A percentile compares a stretch with the other conserved stretches of the same genome.
Evolutionary conservation across 805 yeast genomes (phyloP).

Genomic region (Wickerhamomyces bovis): DNA sequence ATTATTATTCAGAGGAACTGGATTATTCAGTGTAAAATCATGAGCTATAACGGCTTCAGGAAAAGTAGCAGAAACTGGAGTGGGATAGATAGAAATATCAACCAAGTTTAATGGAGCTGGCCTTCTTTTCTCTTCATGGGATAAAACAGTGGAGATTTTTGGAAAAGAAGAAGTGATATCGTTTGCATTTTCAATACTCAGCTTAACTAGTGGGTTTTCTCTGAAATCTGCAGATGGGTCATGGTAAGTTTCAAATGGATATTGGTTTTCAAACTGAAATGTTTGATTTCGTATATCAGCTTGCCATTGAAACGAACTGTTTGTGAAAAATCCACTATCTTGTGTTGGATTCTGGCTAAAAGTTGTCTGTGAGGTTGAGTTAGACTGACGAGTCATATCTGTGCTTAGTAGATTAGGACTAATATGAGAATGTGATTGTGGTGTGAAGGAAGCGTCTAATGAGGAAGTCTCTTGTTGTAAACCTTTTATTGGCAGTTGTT

Average conservation of each 20-base stretch:
- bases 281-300: not conserved
- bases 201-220: not conserved
- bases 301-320: not conserved
- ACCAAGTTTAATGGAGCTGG: not conserved
- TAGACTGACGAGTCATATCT: not conserved
- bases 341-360: not conserved
- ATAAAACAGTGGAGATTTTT: constrained; percentile 1
- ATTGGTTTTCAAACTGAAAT: not conserved
- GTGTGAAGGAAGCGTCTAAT: not conserved
- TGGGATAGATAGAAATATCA: constrained; percentile 4
- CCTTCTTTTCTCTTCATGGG: not conserved
- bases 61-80: constrained; percentile 10
- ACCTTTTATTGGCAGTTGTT: not conserved
- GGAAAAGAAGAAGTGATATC: constrained; percentile 1
- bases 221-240: not conserved
- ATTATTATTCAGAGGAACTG: not conserved
- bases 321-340: not conserved
- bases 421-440: not conserved
- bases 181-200: not conserved
- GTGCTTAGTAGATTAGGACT: not conserved
- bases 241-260: not conserved
- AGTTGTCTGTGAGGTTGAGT: not conserved
- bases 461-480: not conserved
- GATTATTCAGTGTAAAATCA: not conserved
- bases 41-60: constrained; percentile 3